phyloP scores from a whole-genome alignment of 192 early-diverging fungal species.

The Pilobolus umbonatus region DNA sequence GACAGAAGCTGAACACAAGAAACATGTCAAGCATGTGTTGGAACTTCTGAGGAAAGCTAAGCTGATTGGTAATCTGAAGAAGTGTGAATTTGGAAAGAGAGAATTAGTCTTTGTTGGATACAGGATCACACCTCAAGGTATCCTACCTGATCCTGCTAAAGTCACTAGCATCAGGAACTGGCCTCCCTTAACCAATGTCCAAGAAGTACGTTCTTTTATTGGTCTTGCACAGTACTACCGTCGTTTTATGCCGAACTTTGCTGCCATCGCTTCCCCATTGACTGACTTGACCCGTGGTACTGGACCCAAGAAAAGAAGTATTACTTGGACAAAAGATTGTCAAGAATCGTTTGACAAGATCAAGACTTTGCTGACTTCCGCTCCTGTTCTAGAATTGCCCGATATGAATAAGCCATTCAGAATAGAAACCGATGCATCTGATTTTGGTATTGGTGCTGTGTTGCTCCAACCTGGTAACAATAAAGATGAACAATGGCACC shows the following conservation, averaged over 20 bases:
- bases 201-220: no score
- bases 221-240: no score
- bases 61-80: conserved; percentile 5
- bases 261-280: no score
- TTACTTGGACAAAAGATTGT: conserved; percentile 3
- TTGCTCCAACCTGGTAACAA: conserved; percentile 1
- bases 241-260: no score
- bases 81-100: conserved; percentile 14
- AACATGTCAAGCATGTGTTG: conserved; percentile 16
- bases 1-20: conserved; percentile 24
- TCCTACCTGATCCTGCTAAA: no score
- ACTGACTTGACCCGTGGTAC: no score
- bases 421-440: conserved; percentile 5
- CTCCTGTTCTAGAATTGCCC: conserved; percentile 3
- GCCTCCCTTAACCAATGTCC: no score
- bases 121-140: no score
- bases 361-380: not conserved
- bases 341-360: not conserved
- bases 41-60: conserved; percentile 17
- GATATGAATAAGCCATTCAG: not conserved
- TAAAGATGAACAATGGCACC: conserved; percentile 3
- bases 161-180: no score
- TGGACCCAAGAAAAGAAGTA: not conserved
- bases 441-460: conserved; percentile 3
- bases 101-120: no score